Conservation (phyloP, 768 basidiomycete species). For the Mycena leptocephala region DNA sequence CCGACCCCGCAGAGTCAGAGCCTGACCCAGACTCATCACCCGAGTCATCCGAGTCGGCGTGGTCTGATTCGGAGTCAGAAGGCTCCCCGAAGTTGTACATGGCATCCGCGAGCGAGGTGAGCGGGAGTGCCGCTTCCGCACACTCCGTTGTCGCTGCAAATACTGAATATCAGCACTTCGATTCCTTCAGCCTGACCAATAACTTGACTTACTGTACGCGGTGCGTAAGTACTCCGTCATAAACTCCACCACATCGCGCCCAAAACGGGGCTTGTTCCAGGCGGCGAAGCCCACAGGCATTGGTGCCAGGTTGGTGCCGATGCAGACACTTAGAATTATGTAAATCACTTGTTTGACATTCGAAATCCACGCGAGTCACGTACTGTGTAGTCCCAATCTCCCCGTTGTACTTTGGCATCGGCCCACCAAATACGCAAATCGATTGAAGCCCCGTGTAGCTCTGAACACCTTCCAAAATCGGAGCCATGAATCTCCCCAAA, state of each 20-base stretch:
- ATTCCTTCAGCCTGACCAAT: neutral
- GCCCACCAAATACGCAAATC: neutral
- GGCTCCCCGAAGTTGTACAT: neutral
- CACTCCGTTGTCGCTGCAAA: neutral
- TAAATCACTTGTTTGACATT: neutral
- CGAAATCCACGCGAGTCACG: neutral
- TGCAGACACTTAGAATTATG: neutral
- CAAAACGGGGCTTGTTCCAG: neutral
- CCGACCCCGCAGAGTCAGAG: too few species aligned
- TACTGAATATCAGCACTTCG: neutral
- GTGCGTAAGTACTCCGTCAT: slow-evolving; percentile 15
- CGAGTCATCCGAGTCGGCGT: neutral
- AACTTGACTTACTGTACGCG: slow-evolving; percentile 19
- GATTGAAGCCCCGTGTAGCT: slow-evolving; percentile 2
- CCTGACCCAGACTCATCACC: too few species aligned
- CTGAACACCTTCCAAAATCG: neutral
- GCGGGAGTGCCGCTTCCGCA: neutral
- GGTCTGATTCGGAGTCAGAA: neutral
- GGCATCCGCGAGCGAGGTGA: neutral
- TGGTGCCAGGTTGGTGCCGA: neutral
- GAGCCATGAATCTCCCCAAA: neutral
- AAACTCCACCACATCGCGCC: neutral
- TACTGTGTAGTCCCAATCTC: slow-evolving; percentile 11
- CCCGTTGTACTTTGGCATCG: slow-evolving; percentile 12
- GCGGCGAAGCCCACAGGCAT: neutral